Evolutionary conservation across 768 basidiomycete genomes (phyloP).

Genomic region (Auriscalpium vulgare): DNA sequence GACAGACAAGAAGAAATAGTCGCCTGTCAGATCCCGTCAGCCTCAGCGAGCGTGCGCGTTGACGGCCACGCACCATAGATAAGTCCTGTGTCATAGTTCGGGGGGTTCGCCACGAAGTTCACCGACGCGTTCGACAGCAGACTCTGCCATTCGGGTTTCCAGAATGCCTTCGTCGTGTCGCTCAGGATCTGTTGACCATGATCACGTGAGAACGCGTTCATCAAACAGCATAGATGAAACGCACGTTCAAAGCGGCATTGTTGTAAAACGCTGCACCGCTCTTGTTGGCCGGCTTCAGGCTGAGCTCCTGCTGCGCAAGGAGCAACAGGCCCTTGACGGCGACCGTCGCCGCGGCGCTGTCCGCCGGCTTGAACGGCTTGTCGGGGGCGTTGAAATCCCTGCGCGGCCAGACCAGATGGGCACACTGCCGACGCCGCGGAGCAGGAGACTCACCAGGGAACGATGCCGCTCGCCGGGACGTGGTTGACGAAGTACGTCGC

Average conservation of each 20-base stretch:
- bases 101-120: constrained; percentile 37
- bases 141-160: constrained; percentile 56
- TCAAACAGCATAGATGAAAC: background rate
- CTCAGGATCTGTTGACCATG: constrained; percentile 1
- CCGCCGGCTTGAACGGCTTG: constrained; percentile 49
- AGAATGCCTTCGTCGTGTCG: constrained; percentile 19
- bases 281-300: constrained; percentile 22
- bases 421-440: background rate
- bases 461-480: constrained; percentile 51
- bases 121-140: constrained; percentile 61
- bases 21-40: constrained; percentile 31
- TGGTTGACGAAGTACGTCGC: constrained; percentile 54
- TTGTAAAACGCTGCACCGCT: constrained; percentile 32
- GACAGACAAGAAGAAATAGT: constrained; percentile 54
- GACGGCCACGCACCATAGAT: constrained; percentile 36
- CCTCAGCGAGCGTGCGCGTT: background rate
- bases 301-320: constrained; percentile 36
- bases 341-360: constrained; percentile 64
- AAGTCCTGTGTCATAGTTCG: constrained; percentile 53
- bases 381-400: constrained; percentile 73
- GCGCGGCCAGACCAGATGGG: background rate
- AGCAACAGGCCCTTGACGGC: constrained; percentile 52
- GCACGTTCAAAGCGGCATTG: constrained; percentile 41
- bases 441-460: constrained; percentile 48
- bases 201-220: background rate